Conservation (phyloP, 192 early-diverging fungal species). For the Mortierella claussenii region DNA sequence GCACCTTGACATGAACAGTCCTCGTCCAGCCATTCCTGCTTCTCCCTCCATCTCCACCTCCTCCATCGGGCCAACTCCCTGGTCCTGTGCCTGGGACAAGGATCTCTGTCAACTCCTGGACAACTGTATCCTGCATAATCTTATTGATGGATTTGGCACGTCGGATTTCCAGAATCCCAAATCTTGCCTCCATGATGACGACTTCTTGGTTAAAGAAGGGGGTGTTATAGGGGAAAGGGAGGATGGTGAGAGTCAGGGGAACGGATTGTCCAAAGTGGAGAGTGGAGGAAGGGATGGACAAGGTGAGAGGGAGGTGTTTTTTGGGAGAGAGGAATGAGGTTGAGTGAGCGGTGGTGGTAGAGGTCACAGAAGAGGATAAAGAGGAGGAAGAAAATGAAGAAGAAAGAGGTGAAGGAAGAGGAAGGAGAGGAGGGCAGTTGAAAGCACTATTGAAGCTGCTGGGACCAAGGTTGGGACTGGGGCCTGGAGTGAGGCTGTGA, state of each 20-base stretch:
- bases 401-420: not conserved
- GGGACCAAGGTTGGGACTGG: too few relatives aligned
- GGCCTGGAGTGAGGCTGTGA: too few relatives aligned
- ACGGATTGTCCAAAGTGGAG: constrained; percentile 5
- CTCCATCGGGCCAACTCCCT: constrained; percentile 20
- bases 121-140: not conserved
- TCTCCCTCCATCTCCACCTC: too few relatives aligned
- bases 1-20: constrained; percentile 3
- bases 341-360: not conserved
- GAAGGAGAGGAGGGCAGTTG: too few relatives aligned
- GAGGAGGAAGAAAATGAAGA: too few relatives aligned
- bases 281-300: constrained; percentile 4
- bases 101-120: not conserved
- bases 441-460: too few relatives aligned
- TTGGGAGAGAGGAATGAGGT: not conserved
- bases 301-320: not conserved
- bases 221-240: not conserved
- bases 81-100: not conserved
- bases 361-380: not conserved
- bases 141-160: not conserved
- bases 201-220: constrained; percentile 3
- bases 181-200: constrained; percentile 10
- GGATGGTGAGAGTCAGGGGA: not conserved
- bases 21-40: constrained; percentile 13
- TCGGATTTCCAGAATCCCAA: constrained; percentile 5